phyloP scores from a whole-genome alignment of 2,329 filamentous ascomycete species.

The Fusarium pseudonygamai region DNA sequence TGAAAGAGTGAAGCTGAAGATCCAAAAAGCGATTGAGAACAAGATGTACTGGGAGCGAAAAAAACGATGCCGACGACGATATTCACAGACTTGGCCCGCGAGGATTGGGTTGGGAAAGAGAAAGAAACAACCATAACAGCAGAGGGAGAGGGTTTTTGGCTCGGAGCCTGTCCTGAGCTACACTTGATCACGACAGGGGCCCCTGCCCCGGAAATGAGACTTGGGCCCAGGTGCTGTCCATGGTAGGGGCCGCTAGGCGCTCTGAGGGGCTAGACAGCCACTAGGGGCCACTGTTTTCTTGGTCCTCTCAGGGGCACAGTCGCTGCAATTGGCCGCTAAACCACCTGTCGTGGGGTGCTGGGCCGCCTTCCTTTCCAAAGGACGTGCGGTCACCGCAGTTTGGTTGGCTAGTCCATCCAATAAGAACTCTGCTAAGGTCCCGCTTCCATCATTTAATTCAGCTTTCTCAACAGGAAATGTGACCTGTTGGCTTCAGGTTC shows the following conservation, averaged over 20 bases:
- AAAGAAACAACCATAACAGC: conserved; percentile 21
- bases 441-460: conserved; percentile 23
- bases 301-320: conserved; percentile 34
- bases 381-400: conserved; percentile 31
- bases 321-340: conserved; percentile 38
- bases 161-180: conserved; percentile 18
- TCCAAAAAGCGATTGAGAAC: conserved; percentile 43
- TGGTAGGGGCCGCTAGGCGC: conserved; percentile 30
- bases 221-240: conserved; percentile 19
- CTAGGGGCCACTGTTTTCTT: conserved; percentile 31
- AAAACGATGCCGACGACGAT: conserved; percentile 36
- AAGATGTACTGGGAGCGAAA: conserved; percentile 39
- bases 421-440: neutral
- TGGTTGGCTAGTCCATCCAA: conserved; percentile 19
- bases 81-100: conserved; percentile 42
- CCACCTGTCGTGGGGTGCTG: conserved; percentile 20
- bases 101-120: conserved; percentile 40
- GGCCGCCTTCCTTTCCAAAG: conserved; percentile 18
- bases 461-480: conserved; percentile 23
- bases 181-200: conserved; percentile 19
- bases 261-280: conserved; percentile 24
- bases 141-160: conserved; percentile 29
- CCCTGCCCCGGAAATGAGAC: conserved; percentile 39
- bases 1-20: conserved; percentile 56
- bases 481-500: conserved; percentile 25